Base-by-base conservation (phyloP, 108 stramenopile species). In the Nannochloropsis gaditana region DNA sequence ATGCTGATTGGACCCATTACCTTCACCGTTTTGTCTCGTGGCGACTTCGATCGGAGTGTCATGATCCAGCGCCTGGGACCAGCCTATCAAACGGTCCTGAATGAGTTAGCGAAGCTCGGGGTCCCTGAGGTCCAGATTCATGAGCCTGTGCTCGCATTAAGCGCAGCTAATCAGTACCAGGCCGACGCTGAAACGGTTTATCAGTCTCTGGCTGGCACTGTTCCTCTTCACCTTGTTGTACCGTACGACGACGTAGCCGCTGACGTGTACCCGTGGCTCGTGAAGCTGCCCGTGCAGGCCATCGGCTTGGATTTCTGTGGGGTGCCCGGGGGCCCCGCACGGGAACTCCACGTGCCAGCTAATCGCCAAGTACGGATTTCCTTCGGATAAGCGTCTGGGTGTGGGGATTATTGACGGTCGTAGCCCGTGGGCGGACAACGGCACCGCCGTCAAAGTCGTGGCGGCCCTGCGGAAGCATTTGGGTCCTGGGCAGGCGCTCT, bases 1-100 rank as follows among this genome's bases (percentile, higher is more conserved):
- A 90, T 93, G 73, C 82, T 93, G 21, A 81, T 93, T 9, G 93
- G 93, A 44, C 93, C 93, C 2, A 93, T 93, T 5, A 84, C 92
- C 42, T 88, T 92, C 79, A 84, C 84, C 9, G 84, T 82, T 79
- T 73, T 73, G 59, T 73, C 59, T 43, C 79, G 43, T 44, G 43
- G 45, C 44, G 45, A 81, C 43, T 44, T 82, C 43, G 44, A 59
- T 43, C n/a, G 9, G 41, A 19, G 85, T 84, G 6, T 83, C 93
- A 11, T 83, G 17, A 43, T 21, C 11, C 73, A 41, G 9, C 59
- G 21, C 45, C 79, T 93, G 11, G 31, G 91, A 17, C 91, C 90
- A 45, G 43, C 86, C 11, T 90, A 90, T 84, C 86, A 87, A 81
- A 44, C 44, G 5, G 59, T 93, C 42, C 47, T 93, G 21, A 45